Percentiles rank a stretch among this genome's conserved stretches.
Conservation (phyloP, 306 rosid species). For the Quillaja saponaria region DNA sequence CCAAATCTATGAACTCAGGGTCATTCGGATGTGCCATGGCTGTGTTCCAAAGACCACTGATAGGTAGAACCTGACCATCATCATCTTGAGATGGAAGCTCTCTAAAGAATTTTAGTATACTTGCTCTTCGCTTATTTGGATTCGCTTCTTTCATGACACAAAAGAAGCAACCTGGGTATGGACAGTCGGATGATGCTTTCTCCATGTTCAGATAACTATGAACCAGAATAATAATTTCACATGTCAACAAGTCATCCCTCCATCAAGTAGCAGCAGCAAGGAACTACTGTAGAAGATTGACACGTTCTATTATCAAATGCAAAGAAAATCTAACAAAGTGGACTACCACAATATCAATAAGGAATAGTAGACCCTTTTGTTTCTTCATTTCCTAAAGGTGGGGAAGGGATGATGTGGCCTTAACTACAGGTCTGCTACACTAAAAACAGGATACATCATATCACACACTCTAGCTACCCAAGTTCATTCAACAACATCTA, state of each 20-base stretch:
- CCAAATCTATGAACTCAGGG: constrained; percentile 87
- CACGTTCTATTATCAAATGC: constrained; percentile 10
- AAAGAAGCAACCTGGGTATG: constrained; percentile 97
- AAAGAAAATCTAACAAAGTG: constrained; percentile 8
- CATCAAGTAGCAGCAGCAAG: constrained; percentile 41
- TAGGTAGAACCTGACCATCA: constrained; percentile 98
- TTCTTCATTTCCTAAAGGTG: neutral
- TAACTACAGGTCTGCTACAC: neutral
- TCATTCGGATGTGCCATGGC: constrained; percentile 99
- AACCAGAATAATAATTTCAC: constrained; percentile 29
- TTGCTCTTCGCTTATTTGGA: constrained; percentile 87
- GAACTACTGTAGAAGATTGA: constrained; percentile 25
- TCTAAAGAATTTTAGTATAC: constrained; percentile 84
- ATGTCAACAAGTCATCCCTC: constrained; percentile 34
- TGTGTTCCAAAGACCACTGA: constrained; percentile 99
- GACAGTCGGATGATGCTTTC: constrained; percentile 84
- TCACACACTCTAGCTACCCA: no score
- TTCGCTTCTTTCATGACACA: constrained; percentile 99
- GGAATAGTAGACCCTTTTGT: neutral
- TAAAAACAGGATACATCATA: neutral
- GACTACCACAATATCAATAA: neutral
- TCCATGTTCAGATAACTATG: constrained; percentile 57
- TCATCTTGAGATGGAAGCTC: constrained; percentile 96
- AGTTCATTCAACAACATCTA: no score
- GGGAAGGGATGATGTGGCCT: neutral